Percentiles rank a stretch among this genome's conserved stretches.
Conservation (phyloP, 768 basidiomycete species). For the Dentipellis fragilis region DNA sequence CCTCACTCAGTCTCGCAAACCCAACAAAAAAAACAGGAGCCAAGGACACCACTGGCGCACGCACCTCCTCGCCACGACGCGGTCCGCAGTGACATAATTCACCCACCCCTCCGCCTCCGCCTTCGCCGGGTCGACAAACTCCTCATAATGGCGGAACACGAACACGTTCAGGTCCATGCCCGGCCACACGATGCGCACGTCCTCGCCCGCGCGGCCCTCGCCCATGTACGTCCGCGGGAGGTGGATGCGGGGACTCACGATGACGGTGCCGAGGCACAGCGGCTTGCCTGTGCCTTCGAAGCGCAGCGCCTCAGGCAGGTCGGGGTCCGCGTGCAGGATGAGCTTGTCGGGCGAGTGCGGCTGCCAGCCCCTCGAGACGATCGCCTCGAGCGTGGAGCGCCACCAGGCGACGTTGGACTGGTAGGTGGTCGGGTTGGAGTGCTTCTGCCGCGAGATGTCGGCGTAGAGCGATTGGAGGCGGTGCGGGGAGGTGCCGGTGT, state of each 20-base stretch:
- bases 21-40: too few relatives aligned
- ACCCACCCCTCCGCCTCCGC: slow-evolving; percentile 8
- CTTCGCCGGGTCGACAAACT: slow-evolving; percentile 13
- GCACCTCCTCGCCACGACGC: slow-evolving; percentile 23
- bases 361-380: slow-evolving; percentile 53
- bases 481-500: slow-evolving; percentile 32
- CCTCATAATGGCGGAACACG: slow-evolving; percentile 22
- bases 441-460: slow-evolving; percentile 75
- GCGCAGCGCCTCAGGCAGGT: slow-evolving; percentile 48
- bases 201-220: slow-evolving; percentile 21
- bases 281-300: slow-evolving; percentile 69
- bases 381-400: slow-evolving; percentile 52
- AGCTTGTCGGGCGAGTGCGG: slow-evolving; percentile 35
- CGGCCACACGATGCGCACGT: slow-evolving; percentile 21
- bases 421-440: slow-evolving; percentile 78
- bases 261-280: slow-evolving; percentile 55
- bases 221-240: slow-evolving; percentile 31
- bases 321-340: slow-evolving; percentile 44
- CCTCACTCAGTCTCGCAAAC: not conserved
- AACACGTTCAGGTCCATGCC: slow-evolving; percentile 30
- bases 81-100: slow-evolving; percentile 28
- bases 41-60: slow-evolving; percentile 3
- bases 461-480: slow-evolving; percentile 80
- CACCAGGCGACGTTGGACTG: slow-evolving; percentile 83
- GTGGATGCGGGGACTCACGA: slow-evolving; percentile 51